Base-by-base conservation (phyloP, 768 basidiomycete species). In the Tricholoma saponaceum region DNA sequence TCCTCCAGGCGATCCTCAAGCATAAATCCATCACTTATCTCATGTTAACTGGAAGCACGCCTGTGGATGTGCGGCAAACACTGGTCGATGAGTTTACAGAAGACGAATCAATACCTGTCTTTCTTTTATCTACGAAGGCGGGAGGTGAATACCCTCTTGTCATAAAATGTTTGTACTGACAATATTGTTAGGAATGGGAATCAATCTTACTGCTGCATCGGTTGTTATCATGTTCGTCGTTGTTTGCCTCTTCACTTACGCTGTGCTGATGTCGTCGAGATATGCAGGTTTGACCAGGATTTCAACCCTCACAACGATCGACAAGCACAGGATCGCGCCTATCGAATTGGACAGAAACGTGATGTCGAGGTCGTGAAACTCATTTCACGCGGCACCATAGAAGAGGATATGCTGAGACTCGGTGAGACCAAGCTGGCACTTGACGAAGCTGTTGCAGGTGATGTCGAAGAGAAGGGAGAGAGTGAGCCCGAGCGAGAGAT, bases 231-330 rank as follows among this genome's bases (percentile, higher is more conserved):
- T 95, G 89, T 90, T 59, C 46, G 84, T 70, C 22, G 37, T 30
- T 13, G 6, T 30, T 55, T 60, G 52, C 50, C 55, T 50, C 30
- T 14, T 14, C 13, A 49, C 6, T 46, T 28, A n/a, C 41, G 25
- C 35, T 43, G 23, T 41, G 23, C n/a, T 28, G 41, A 35, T 33
- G 35, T 55, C 23, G 55, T 7, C 26, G 25, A 43, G 52, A 70
- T 57, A 8, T 43, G 26, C 58, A 90, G 89, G 84, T 97, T 95
- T 68, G 96, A 99, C 69, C 95, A 96, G 68, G 96, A 98, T 70
- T 99, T 98, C 74, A 98, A 98, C 69, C 92, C 92, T 3, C 92
- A 94, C 74, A 99, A 99, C 69, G 97, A 98, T 72, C 85, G 90
- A 59, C 97, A 99, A 74, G 97, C 97, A 0, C 94, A 96, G 58